Evolutionary conservation across 192 early-diverging fungal species (phyloP).

Genomic region (Coemansia sp.): DNA sequence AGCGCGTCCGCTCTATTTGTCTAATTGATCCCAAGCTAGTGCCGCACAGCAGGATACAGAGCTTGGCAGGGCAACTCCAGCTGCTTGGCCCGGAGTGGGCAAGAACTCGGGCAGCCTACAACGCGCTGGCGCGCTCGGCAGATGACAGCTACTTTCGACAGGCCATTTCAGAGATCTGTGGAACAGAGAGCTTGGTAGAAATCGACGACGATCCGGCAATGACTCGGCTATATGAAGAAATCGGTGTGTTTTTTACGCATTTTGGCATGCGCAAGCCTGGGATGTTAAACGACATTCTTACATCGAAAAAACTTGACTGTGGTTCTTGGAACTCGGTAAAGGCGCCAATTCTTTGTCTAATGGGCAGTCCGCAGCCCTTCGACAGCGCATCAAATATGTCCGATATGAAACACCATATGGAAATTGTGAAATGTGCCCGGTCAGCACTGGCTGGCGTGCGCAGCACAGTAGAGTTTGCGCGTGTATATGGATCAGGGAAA

Average conservation of each 20-base stretch:
- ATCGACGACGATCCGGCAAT: constrained; percentile 45
- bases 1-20: constrained; percentile 39
- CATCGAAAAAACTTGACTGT: constrained; percentile 40
- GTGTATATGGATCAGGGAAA: constrained; percentile 37
- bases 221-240: constrained; percentile 48
- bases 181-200: constrained; percentile 32
- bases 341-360: constrained; percentile 40
- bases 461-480: constrained; percentile 35
- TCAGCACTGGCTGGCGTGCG: constrained; percentile 37
- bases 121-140: constrained; percentile 42
- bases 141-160: constrained; percentile 39
- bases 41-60: constrained; percentile 15
- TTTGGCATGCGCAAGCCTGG: constrained; percentile 45
- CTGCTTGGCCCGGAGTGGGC: constrained; percentile 51
- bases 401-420: constrained; percentile 10
- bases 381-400: neutral
- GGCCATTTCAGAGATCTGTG: constrained; percentile 40
- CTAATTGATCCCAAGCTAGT: constrained; percentile 40
- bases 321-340: constrained; percentile 37
- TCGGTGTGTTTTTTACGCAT: constrained; percentile 51
- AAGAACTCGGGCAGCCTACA: constrained; percentile 51
- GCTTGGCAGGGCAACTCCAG: constrained; percentile 17
- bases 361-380: constrained; percentile 11
- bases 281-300: constrained; percentile 28
- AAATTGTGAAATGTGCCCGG: constrained; percentile 27